Evolutionary conservation across 179 eudicot species (phyloP), one percentile per base, ranked within the genome.

Genomic region (Carnegiea gigantea): DNA sequence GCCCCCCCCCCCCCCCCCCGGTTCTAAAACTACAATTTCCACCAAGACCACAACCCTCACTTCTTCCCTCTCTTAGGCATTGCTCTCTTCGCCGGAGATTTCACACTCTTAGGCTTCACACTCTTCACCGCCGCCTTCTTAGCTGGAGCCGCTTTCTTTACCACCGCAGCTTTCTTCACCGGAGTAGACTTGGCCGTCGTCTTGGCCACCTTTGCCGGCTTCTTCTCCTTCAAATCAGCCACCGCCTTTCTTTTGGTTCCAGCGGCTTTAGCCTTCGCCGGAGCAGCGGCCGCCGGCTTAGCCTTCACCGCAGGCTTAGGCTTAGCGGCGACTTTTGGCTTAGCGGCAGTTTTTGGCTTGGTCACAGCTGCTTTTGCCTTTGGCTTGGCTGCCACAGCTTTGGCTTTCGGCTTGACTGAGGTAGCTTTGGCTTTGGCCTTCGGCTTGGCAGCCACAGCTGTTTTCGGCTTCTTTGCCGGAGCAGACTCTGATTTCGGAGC

Each of bases 21-120:
- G n/a, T n/a, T n/a, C n/a, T n/a, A 57, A 57, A 18, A 4, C 70
- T 72, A 75, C 57, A 65, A 73, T 44, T 57, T 23, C 9, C 9
- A 49, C 44, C 49, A 49, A 23, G 5, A 1, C 62, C 73, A 43
- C 17, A 20, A 17, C 21, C 72, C 24, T 83, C 81, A 85, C 81
- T 85, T 86, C 82, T 70, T 83, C 80, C 86, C 88, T 81, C 88
- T 77, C 75, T 81, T 86, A 0, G 84, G 83, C 82, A 74, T 68
- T 24, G 84, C n/a, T 79, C 86, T 33, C 59, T 78, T 83, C 14
- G 62, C 79, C 8, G 85, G 85, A 20, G 85, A 82, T 71, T 67
- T 81, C 46, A 82, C 76, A 59, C 85, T 82, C 80, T 85, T 79
- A 6, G 82, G 75, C 87, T 85, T 83, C n/a, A 74, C 82, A 24